Evolutionary conservation across 2,329 filamentous ascomycete species (phyloP), one percentile per base, ranked within the genome.

Genomic region (Colletotrichum australisinense): DNA sequence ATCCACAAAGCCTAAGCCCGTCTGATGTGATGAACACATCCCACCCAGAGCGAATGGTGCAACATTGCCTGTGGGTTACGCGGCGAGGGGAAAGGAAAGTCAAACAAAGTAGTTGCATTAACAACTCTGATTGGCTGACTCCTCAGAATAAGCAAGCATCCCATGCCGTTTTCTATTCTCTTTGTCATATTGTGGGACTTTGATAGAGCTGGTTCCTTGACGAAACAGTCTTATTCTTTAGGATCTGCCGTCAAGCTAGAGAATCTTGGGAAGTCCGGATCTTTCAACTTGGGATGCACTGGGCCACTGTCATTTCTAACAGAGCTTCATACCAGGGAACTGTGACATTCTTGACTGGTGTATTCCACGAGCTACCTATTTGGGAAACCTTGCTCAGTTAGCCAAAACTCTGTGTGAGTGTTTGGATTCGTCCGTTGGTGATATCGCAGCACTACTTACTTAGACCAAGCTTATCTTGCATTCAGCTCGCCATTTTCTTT

Each of bases 391-490:
- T 38, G 58, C 42, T 59, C 11, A 5, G 9, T 7, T 62, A 52
- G 22, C 42, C 28, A 12, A 2, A 32, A 66, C 59, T n/a, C 22
- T 26, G 24, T 42, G 38, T 42, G 4, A 32, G 8, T 42, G 11
- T 35, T 42, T 24, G 22, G n/a, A 22, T 16, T 66, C 42, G 2
- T 49, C 42, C 19, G 42, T 59, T 59, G 22, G 67, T 38, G 16
- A 65, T 42, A 5, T 30, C 14, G 30, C 11, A 14, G 14, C 30
- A 8, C 3, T 35, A 26, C n/a, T 28, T 72, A 46, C 62, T 28
- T 59, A 69, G 58, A 30, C 42, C 59, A 69, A 63, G 65, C 42
- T 53, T 14, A 30, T 64, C 55, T 69, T 58, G 65, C 32, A 30
- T 53, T 46, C 26, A 24, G 12, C 19, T n/a, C 38, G 30, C n/a